Evolutionary conservation across 139 green algal species (phyloP), one percentile per base, ranked within the genome.

Genomic region (Spirogloea muscicola): DNA sequence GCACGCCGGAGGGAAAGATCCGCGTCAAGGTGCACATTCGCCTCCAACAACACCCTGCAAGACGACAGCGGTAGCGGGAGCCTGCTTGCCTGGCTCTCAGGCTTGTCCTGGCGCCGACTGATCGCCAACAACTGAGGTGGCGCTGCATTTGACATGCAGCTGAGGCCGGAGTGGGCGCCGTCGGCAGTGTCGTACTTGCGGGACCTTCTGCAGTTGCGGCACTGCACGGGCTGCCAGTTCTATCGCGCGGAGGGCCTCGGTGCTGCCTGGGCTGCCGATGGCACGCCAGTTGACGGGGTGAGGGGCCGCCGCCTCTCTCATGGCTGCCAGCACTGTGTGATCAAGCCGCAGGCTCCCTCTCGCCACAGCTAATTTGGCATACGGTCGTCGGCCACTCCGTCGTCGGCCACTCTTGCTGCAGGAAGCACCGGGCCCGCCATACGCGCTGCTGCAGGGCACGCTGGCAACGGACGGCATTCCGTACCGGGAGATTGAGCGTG

Each of bases 391-490:
- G n/a, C n/a, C n/a, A n/a, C n/a, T n/a, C n/a, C n/a, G n/a, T n/a
- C n/a, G n/a, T n/a, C n/a, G n/a, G n/a, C n/a, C n/a, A n/a, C n/a
- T n/a, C 13, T n/a, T n/a, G n/a, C n/a, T n/a, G n/a, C 68, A 76
- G 68, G 21, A 33, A 21, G 25, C 68, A 1, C 68, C 71, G 1
- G 79, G 79, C 16, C 79, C 82, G 7, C 82, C 79, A 7, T 87
- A 85, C 66, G 79, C 80, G 5, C 64, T 87, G 2, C n/a, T 87
- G n/a, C 82, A 87, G 42, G 82, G 74, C 1, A 43, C 46, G 2
- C 48, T 82, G 27, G 13, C 36, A 33, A 34, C 71, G 13, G 71
- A 79, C 49, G 71, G 71, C 58, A 2, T 79, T 34, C 72, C 40
- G 16, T 73, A 63, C 48, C 73, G 55, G 48, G 27, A 34, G 13